Percentiles rank a stretch among this genome's conserved stretches.
These are phyloP conservation scores for Kalmusia sp. DNA, from an alignment of 2,329 filamentous ascomycete species.

Conservation along the genomic window DNA sequence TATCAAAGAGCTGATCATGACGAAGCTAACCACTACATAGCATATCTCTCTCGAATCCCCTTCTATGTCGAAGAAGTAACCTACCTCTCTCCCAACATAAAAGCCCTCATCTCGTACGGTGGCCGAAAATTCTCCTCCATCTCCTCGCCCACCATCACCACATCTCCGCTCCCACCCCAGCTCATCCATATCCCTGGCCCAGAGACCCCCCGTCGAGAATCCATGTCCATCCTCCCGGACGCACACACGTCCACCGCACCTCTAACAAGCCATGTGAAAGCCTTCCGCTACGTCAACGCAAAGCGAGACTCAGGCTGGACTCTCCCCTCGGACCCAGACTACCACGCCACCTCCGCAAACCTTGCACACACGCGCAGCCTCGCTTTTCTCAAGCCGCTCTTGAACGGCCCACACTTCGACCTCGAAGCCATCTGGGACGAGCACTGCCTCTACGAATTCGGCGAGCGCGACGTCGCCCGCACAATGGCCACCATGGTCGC, in stretches of 20 bases:
- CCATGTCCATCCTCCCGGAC: constrained; percentile 26
- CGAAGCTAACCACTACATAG: constrained; percentile 15
- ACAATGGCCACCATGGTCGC: constrained; percentile 85
- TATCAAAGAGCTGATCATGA: not conserved
- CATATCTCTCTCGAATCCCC: constrained; percentile 39
- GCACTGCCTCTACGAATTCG: constrained; percentile 76
- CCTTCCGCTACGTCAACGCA: constrained; percentile 33
- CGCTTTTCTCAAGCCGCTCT: constrained; percentile 67
- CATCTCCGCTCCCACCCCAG: constrained; percentile 30
- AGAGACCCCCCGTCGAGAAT: constrained; percentile 26
- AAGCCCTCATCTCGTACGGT: constrained; percentile 41
- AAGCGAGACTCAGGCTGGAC: constrained; percentile 33
- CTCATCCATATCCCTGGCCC: constrained; percentile 38
- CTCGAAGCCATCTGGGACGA: constrained; percentile 82
- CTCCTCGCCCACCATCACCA: constrained; percentile 11
- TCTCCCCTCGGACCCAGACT: constrained; percentile 35
- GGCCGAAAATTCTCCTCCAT: constrained; percentile 36
- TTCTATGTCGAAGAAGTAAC: constrained; percentile 41
- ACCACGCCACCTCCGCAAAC: constrained; percentile 60
- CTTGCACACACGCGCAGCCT: constrained; percentile 72
- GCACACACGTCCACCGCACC: constrained; percentile 5
- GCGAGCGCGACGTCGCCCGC: constrained; percentile 69
- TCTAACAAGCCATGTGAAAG: constrained; percentile 26
- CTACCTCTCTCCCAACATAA: constrained; percentile 32
- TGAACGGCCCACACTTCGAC: constrained; percentile 73